Evolutionary conservation across 257 asterid genomes (phyloP).

Genomic region (Pogostemon cablin): DNA sequence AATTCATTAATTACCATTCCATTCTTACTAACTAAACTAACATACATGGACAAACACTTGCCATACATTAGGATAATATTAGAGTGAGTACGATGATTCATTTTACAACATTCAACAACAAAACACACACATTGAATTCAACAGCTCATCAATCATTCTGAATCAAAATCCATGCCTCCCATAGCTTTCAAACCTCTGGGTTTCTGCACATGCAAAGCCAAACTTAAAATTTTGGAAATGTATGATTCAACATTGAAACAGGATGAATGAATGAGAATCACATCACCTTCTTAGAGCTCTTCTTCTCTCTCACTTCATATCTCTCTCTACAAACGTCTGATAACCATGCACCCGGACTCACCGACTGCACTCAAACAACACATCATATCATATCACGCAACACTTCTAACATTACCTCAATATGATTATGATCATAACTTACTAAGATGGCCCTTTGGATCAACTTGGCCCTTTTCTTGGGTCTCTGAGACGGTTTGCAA

Average conservation of each 20-base stretch:
- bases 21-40: too few relatives aligned
- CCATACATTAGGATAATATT: too few relatives aligned
- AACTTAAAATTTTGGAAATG: not conserved
- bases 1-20: not conserved
- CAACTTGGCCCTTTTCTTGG: constrained; percentile 71
- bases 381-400: not conserved
- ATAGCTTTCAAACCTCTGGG: constrained; percentile 75
- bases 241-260: not conserved
- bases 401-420: too few relatives aligned
- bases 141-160: constrained; percentile 44
- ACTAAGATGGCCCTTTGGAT: constrained; percentile 62
- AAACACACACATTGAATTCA: not conserved
- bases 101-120: too few relatives aligned
- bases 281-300: constrained; percentile 59
- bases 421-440: constrained; percentile 9
- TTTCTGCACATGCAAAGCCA: constrained; percentile 41
- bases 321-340: constrained; percentile 64
- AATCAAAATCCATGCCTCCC: constrained; percentile 69
- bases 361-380: constrained; percentile 30
- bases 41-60: too few relatives aligned
- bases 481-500: constrained; percentile 80
- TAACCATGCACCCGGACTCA: constrained; percentile 75
- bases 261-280: not conserved
- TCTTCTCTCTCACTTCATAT: constrained; percentile 82
- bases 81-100: too few relatives aligned